Conservation (phyloP, 2,329 filamentous ascomycete genomes). For the Botrytis elliptica region DNA sequence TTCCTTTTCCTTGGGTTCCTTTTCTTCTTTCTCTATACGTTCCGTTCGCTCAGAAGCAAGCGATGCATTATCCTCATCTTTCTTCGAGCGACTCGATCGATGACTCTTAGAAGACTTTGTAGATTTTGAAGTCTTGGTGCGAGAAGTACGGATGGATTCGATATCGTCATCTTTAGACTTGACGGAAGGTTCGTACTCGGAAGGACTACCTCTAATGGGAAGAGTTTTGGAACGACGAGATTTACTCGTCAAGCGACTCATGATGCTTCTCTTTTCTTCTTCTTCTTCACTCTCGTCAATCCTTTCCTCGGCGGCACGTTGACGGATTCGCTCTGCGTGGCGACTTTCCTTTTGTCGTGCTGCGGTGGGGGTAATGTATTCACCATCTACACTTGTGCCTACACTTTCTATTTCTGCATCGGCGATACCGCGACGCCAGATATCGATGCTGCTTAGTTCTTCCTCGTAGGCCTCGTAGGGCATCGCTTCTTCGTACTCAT, state of each 20-base stretch:
- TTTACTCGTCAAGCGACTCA: slow-evolving; percentile 8
- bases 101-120: neutral
- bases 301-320: slow-evolving; percentile 28
- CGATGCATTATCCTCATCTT: slow-evolving; percentile 2
- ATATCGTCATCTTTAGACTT: neutral
- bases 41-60: neutral
- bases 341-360: slow-evolving; percentile 30
- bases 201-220: neutral
- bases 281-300: neutral
- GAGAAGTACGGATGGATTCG: neutral
- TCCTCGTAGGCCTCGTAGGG: slow-evolving; percentile 35
- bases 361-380: slow-evolving; percentile 39
- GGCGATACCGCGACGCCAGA: slow-evolving; percentile 39
- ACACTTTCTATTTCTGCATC: slow-evolving; percentile 35
- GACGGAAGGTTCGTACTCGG: neutral
- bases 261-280: neutral
- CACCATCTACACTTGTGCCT: slow-evolving; percentile 38
- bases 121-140: neutral
- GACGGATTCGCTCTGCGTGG: slow-evolving; percentile 27
- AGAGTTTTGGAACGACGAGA: slow-evolving; percentile 7
- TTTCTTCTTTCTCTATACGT: neutral
- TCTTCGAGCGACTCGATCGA: slow-evolving; percentile 9
- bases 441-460: slow-evolving; percentile 39
- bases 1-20: neutral
- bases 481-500: slow-evolving; percentile 1